Conservation (phyloP, 2,329 filamentous ascomycete species). For the Botrytis galanthina region DNA sequence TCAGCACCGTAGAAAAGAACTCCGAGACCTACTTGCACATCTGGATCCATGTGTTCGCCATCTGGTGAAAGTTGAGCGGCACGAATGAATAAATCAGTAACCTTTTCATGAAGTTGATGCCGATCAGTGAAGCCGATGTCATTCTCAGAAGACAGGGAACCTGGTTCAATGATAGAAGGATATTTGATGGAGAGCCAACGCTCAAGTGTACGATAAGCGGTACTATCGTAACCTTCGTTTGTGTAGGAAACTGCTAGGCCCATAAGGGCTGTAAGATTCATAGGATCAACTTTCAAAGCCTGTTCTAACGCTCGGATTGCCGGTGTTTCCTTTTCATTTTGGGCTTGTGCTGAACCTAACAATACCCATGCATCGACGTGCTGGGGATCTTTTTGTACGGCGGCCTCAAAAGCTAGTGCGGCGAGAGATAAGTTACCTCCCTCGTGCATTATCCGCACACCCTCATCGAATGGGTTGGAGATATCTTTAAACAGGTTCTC, state of each 20-base stretch:
- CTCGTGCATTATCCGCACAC: slow-evolving; percentile 86
- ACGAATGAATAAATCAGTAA: slow-evolving; percentile 86
- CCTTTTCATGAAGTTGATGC: slow-evolving; percentile 80
- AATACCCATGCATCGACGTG: slow-evolving; percentile 94
- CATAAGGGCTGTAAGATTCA: slow-evolving; percentile 88
- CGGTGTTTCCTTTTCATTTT: slow-evolving; percentile 97
- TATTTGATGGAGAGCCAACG: slow-evolving; percentile 97
- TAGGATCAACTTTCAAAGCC: slow-evolving; percentile 81
- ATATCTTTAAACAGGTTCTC: slow-evolving; percentile 85
- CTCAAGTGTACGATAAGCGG: slow-evolving; percentile 92
- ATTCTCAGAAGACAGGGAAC: slow-evolving; percentile 67
- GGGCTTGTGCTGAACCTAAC: slow-evolving; percentile 87
- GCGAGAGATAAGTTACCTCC: slow-evolving; percentile 93
- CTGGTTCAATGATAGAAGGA: slow-evolving; percentile 70
- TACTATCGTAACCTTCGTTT: slow-evolving; percentile 97
- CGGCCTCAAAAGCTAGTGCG: slow-evolving; percentile 91
- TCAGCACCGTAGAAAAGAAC: slow-evolving; percentile 97
- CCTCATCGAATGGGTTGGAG: slow-evolving; percentile 86
- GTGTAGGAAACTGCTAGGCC: slow-evolving; percentile 95
- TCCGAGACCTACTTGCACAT: slow-evolving; percentile 94
- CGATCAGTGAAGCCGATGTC: slow-evolving; percentile 95
- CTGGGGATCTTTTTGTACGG: slow-evolving; percentile 81
- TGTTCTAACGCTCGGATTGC: slow-evolving; percentile 93
- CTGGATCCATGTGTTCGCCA: slow-evolving; percentile 94
- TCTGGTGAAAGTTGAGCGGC: slow-evolving; percentile 89